Conservation (phyloP, 2,329 filamentous ascomycete genomes). For the Xylaria digitata region DNA sequence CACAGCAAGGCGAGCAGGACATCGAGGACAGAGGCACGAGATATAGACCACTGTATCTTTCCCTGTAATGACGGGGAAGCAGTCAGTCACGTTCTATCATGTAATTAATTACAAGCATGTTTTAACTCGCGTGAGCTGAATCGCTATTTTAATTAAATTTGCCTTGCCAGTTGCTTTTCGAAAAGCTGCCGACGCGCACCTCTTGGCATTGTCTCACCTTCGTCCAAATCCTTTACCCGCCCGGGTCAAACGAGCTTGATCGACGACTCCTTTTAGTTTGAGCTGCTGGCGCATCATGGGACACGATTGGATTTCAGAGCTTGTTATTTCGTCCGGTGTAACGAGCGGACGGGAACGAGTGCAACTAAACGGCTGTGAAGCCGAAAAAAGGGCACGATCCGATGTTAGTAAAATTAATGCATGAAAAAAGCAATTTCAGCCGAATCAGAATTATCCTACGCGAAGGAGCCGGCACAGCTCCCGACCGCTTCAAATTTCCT, state of each 20-base stretch:
- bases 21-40: neutral
- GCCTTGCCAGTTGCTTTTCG: neutral
- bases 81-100: too few relatives aligned
- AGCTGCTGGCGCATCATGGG: constrained; percentile 23
- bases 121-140: neutral
- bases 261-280: constrained; percentile 36
- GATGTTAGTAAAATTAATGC: constrained; percentile 5
- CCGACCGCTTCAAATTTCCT: constrained; percentile 16
- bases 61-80: too few relatives aligned
- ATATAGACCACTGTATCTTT: neutral
- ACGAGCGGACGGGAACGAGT: too few relatives aligned
- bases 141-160: neutral
- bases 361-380: too few relatives aligned
- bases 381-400: too few relatives aligned
- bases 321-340: neutral
- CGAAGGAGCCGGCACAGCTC: constrained; percentile 8
- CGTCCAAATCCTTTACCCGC: constrained; percentile 36
- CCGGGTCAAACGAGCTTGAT: constrained; percentile 45
- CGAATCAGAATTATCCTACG: neutral
- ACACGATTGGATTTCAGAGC: constrained; percentile 8
- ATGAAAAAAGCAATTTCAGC: constrained; percentile 18
- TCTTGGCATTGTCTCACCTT: constrained; percentile 47
- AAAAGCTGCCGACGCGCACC: constrained; percentile 1
- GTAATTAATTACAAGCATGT: neutral
- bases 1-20: neutral